These are phyloP conservation scores for Phlyctochytrium arcticum DNA, from an alignment of 192 early-diverging fungal genomes.

Conservation along the genomic window DNA sequence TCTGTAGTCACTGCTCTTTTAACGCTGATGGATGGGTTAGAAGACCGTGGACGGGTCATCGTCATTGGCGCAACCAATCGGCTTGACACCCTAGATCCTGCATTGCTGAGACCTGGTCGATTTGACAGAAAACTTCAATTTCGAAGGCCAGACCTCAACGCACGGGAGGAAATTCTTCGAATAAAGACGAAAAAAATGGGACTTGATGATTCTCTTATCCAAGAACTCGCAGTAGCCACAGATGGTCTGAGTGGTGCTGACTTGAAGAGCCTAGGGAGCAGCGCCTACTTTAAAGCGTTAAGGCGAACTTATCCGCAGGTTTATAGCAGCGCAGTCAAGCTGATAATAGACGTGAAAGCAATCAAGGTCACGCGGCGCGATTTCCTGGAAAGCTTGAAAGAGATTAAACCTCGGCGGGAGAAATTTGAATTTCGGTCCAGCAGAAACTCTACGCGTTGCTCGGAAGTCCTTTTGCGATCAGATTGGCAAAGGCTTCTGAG, in stretches of 20 bases:
- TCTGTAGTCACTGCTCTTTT: constrained; percentile 71
- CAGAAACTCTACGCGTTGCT: neutral
- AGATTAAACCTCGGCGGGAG: neutral
- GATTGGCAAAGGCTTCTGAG: constrained; percentile 38
- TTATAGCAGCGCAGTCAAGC: constrained; percentile 54
- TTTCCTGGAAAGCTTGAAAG: constrained; percentile 42
- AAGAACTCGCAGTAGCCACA: constrained; percentile 50
- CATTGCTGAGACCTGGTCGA: constrained; percentile 66
- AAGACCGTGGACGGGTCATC: constrained; percentile 66
- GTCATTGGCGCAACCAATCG: constrained; percentile 76
- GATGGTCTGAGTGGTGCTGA: constrained; percentile 69
- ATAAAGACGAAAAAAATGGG: constrained; percentile 55
- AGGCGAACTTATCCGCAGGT: constrained; percentile 66
- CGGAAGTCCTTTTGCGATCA: neutral
- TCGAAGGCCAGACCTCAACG: constrained; percentile 51
- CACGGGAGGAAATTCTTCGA: constrained; percentile 61
- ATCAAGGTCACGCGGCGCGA: constrained; percentile 57
- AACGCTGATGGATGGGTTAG: constrained; percentile 75
- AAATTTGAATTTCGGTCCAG: neutral
- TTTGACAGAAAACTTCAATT: constrained; percentile 76
- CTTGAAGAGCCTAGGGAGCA: constrained; percentile 64
- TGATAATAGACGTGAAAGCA: constrained; percentile 41
- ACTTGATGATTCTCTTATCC: constrained; percentile 38
- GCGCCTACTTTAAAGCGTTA: constrained; percentile 67
- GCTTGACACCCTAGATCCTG: constrained; percentile 73